A percentile compares a stretch with the other conserved stretches of the same genome.
phyloP scores from a whole-genome alignment of 225 moss, liverwort and hornwort genomes.

The Rhytidiadelphus loreus region DNA sequence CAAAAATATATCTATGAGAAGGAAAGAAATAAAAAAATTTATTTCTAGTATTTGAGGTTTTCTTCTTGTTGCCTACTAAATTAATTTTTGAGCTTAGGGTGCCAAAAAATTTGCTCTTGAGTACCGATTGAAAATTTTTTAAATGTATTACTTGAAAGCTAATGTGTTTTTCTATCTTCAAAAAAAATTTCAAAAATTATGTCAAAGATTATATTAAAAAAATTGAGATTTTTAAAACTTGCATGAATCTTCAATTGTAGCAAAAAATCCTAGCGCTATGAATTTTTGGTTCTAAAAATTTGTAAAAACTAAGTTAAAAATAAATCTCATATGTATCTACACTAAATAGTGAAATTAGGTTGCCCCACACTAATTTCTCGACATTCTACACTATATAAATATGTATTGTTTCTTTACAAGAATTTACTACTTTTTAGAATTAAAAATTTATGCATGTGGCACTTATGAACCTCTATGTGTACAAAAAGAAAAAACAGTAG shows the following conservation, averaged over 20 bases:
- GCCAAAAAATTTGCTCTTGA: fast-evolving
- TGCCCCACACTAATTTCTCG: too few species aligned
- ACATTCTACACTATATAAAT: too few species aligned
- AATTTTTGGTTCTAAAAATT: background rate
- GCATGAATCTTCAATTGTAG: background rate
- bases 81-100: fast-evolving
- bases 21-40: too few species aligned
- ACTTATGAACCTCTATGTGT: too few species aligned
- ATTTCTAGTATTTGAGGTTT: background rate
- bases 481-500: too few species aligned
- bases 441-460: too few species aligned
- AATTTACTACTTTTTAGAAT: too few species aligned
- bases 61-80: fast-evolving
- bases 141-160: background rate
- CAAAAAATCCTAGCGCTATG: background rate
- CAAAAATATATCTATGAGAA: background rate
- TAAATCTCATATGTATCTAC: background rate
- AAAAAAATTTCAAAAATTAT: background rate
- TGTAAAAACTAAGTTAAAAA: background rate
- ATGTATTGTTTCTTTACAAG: too few species aligned
- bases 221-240: background rate
- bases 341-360: too few species aligned
- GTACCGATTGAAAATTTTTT: background rate
- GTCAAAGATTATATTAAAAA: too few species aligned
- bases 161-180: background rate